Percentiles rank a stretch among this genome's conserved stretches.
Conservation (phyloP, 345 rosid genomes). For the Firmiana major region DNA sequence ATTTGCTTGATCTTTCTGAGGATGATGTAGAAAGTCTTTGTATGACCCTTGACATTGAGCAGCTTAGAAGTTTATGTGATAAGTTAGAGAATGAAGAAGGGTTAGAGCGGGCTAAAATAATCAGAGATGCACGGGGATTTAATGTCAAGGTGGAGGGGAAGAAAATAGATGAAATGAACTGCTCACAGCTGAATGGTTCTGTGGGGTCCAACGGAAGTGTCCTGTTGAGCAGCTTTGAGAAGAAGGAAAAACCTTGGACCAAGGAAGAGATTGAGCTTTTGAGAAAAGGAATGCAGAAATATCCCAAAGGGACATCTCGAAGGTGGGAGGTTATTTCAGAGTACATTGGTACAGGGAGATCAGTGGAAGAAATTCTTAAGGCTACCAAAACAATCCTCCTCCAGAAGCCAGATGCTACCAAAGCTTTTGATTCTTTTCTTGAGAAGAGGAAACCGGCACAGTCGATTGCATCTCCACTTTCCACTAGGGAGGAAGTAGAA, state of each 20-base stretch:
- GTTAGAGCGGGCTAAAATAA: conserved; percentile 53
- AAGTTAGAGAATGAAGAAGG: conserved; percentile 64
- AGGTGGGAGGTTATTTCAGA: conserved; percentile 99
- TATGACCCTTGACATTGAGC: conserved; percentile 57
- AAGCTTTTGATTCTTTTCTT: conserved; percentile 94
- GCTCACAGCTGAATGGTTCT: conserved; percentile 51
- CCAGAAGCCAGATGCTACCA: conserved; percentile 87
- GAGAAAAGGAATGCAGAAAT: conserved; percentile 86
- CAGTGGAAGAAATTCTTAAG: conserved; percentile 91
- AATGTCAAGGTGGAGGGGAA: conserved; percentile 32
- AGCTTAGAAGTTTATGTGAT: conserved; percentile 66
- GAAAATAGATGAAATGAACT: conserved; percentile 44
- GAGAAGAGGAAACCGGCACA: conserved; percentile 88
- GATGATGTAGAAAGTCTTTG: conserved; percentile 85
- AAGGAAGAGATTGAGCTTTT: conserved; percentile 89
- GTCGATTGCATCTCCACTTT: conserved; percentile 76
- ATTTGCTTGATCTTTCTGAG: conserved; percentile 51
- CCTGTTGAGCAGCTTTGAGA: conserved; percentile 37
- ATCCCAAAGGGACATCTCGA: conserved; percentile 89
- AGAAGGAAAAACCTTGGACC: conserved; percentile 81
- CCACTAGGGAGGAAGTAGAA: conserved; percentile 71
- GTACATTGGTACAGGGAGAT: conserved; percentile 84
- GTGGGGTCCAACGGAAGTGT: conserved; percentile 41
- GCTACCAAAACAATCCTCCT: conserved; percentile 96
- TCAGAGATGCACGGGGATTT: conserved; percentile 49